Base-by-base conservation (phyloP, 164 flowering plant genomes). In the Vitis rupestris region DNA sequence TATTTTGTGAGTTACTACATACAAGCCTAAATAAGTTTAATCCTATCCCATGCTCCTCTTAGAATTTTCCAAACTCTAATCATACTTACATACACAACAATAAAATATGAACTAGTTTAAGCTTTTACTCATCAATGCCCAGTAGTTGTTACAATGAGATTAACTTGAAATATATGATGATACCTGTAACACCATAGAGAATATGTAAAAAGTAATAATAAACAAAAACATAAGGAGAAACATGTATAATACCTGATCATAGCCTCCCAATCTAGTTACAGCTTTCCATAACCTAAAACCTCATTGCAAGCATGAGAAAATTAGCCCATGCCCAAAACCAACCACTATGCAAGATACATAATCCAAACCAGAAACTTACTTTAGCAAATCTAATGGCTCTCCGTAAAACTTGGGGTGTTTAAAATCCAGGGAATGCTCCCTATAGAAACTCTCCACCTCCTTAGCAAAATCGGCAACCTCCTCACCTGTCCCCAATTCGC, bases 371-470 rank as follows among this genome's bases (percentile, higher is more conserved):
- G 27, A 71, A 44, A 66, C 76, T 67, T 74, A 85, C 88, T 82
- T 86, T 1, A 86, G 81, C 59, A 80, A 84, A 68, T 87, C 83
- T 47, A 87, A 72, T 12, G 83, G 82, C 71, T 78, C 81, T 63
- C 86, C 84, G 66, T 85, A 87, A 74, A 87, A 87, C 71, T 80
- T 85, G 19, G 88, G 90, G 23, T 84, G 80, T 55, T 85, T 87
- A 50, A 87, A 87, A 7, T 85, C 88, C 74, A 80, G 29, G 53
- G 67, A 63, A 60, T 58, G 70, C 67, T 87, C 79, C 68, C 72
- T 74, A 31, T 74, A 69, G 63, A 86, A 85, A 60, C 51, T 67
- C 52, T 85, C 83, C 66, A 87, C 58, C 30, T 83, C 83, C 66
- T 63, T 79, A 80, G 83, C 79, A 68, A 87, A 87, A 50, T 69